Evolutionary conservation across 306 rosid genomes (phyloP).

Genomic region (Astragalus membranaceus): DNA sequence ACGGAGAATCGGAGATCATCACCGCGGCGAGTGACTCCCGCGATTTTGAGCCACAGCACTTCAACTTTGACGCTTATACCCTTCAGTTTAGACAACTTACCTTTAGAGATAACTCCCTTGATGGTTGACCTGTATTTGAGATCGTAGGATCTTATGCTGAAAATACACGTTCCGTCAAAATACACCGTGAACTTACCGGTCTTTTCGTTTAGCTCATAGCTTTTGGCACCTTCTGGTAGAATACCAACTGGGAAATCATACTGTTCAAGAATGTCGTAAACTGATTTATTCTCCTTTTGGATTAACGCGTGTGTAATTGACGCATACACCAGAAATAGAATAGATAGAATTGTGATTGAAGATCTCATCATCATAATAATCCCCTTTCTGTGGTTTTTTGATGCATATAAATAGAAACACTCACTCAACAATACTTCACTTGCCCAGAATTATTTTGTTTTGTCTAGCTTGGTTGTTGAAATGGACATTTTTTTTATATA

Average conservation of each 20-base stretch:
- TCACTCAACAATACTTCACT: no score
- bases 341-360: not conserved
- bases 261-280: conserved; percentile 41
- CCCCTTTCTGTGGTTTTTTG: no score
- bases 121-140: conserved; percentile 42
- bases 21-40: conserved; percentile 30
- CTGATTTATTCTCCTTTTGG: conserved; percentile 18
- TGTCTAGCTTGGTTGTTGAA: no score
- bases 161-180: conserved; percentile 34
- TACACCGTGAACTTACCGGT: conserved; percentile 39
- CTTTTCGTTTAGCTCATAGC: conserved; percentile 36
- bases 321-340: not conserved
- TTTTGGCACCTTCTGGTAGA: conserved; percentile 53
- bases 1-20: conserved; percentile 43
- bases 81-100: conserved; percentile 28
- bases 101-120: conserved; percentile 44
- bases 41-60: conserved; percentile 45
- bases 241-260: conserved; percentile 53
- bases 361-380: not conserved
- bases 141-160: conserved; percentile 29
- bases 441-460: no score
- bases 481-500: no score
- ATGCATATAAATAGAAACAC: no score
- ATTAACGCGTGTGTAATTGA: not conserved
- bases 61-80: conserved; percentile 49